phyloP scores from a whole-genome alignment of 2,329 filamentous ascomycete species.

The Blastomyces emzantsi region DNA sequence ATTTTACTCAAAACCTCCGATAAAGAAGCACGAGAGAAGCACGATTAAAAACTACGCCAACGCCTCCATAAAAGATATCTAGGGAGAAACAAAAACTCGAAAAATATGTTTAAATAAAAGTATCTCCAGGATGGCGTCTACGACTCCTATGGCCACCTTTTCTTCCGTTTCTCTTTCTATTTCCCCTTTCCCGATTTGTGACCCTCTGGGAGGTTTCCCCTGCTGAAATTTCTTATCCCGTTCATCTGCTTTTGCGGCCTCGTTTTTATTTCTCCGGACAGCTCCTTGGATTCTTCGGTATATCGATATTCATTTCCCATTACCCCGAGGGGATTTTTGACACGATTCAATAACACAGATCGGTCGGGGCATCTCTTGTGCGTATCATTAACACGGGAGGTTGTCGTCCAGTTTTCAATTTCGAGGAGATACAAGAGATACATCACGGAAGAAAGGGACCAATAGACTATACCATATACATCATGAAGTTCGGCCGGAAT shows the following conservation, averaged over 20 bases:
- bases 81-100: not conserved
- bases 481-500: conserved; percentile 45
- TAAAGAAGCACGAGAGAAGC: not conserved
- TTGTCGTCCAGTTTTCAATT: not conserved
- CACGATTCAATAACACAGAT: not conserved
- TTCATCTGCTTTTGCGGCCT: not conserved
- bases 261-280: not conserved
- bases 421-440: not conserved
- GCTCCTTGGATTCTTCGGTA: not conserved
- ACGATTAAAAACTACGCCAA: not conserved
- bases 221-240: not conserved
- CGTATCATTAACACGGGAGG: not conserved
- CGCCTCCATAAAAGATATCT: not conserved
- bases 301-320: not conserved
- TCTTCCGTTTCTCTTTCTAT: not conserved
- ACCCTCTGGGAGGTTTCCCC: not conserved
- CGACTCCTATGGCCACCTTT: not conserved
- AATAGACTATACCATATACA: conserved; percentile 13
- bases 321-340: not conserved
- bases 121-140: not conserved
- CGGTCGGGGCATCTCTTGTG: not conserved
- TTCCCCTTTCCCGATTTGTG: conserved; percentile 1
- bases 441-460: not conserved
- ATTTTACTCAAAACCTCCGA: not conserved
- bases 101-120: not conserved